Conservation (phyloP, 768 basidiomycete genomes). For the Trichaptum fuscoviolaceum region DNA sequence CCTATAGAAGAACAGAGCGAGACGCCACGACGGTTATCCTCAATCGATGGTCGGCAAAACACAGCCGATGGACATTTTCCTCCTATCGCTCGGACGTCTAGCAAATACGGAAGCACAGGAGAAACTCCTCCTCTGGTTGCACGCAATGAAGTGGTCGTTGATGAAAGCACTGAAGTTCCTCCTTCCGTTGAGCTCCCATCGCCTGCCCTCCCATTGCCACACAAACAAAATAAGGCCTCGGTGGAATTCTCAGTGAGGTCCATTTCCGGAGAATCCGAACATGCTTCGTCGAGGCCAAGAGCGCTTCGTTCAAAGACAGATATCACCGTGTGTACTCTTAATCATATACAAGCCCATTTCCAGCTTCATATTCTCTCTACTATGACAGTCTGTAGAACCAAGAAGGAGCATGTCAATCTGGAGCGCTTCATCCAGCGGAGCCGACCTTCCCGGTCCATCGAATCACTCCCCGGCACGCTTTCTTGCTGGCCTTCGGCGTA, state of each 20-base stretch:
- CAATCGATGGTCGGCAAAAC: conserved; percentile 1
- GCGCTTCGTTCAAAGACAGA: not conserved
- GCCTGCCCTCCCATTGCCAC: not conserved
- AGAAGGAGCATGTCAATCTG: not conserved
- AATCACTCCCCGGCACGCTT: not conserved
- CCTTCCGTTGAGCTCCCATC: not conserved
- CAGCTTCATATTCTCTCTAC: not conserved
- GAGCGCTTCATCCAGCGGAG: not conserved
- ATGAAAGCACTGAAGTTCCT: not conserved
- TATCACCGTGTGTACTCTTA: not conserved
- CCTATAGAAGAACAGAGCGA: conserved; percentile 1
- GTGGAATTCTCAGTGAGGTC: not conserved
- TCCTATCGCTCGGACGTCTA: conserved; percentile 1
- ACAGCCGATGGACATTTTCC: not conserved
- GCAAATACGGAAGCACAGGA: conserved; percentile 14
- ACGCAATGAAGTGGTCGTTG: not conserved
- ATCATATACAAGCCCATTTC: not conserved
- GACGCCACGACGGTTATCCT: not conserved
- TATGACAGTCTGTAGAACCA: not conserved
- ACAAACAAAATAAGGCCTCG: not conserved
- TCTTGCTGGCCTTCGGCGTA: not conserved
- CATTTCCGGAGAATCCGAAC: not conserved
- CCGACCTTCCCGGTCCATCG: not conserved
- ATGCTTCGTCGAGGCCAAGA: not conserved
- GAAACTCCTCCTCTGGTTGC: conserved; percentile 9